Evolutionary conservation across 305 asterid genomes (phyloP).

Genomic region (Fraxinus paxiana): DNA sequence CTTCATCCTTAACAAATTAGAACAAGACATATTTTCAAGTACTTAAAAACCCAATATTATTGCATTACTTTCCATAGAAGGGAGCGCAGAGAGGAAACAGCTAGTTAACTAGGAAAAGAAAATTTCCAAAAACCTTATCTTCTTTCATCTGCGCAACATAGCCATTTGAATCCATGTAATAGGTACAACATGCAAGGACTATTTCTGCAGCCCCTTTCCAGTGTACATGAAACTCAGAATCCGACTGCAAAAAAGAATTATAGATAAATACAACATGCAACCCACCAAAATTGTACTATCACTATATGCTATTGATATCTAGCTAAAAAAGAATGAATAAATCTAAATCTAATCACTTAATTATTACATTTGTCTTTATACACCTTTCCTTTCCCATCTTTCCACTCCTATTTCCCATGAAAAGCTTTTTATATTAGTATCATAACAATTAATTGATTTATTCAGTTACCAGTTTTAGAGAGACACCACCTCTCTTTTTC

Average conservation of each 20-base stretch:
- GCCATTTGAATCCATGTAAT: slow-evolving; percentile 65
- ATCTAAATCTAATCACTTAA: background rate
- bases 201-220: slow-evolving; percentile 99
- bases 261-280: background rate
- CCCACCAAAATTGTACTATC: background rate
- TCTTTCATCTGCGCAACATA: slow-evolving; percentile 49
- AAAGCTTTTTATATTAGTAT: background rate
- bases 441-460: slow-evolving; percentile 8
- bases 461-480: slow-evolving; percentile 57
- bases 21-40: background rate
- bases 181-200: slow-evolving; percentile 66
- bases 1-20: background rate
- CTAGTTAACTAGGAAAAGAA: background rate
- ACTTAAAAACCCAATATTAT: background rate
- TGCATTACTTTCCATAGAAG: background rate
- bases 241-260: slow-evolving; percentile 40
- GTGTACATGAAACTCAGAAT: slow-evolving; percentile 67
- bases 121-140: slow-evolving; percentile 47
- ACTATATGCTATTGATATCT: background rate
- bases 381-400: background rate
- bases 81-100: slow-evolving; percentile 11
- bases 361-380: background rate
- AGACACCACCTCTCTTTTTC: slow-evolving; percentile 94
- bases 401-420: background rate
- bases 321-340: background rate